Conservation (phyloP, 2,329 filamentous ascomycete genomes). For the Keithomyces neogunnii region DNA sequence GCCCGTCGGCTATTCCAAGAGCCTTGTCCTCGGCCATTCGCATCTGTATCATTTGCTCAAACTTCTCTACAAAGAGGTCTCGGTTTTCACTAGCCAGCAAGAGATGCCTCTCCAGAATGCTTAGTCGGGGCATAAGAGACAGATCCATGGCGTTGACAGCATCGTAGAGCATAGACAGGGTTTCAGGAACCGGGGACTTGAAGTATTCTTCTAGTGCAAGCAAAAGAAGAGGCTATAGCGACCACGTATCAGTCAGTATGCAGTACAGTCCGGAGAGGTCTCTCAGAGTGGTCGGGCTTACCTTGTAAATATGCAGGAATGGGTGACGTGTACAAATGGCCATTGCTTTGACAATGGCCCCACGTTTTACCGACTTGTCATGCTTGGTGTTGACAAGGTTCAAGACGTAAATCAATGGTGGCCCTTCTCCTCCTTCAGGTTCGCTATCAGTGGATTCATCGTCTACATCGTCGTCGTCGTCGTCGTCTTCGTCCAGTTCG, state of each 20-base stretch:
- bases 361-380: slow-evolving; percentile 85
- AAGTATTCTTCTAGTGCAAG: slow-evolving; percentile 96
- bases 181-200: slow-evolving; percentile 80
- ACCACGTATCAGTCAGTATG: slow-evolving; percentile 9
- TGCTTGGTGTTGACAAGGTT: slow-evolving; percentile 98
- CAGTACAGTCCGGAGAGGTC: neutral
- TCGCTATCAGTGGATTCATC: slow-evolving; percentile 51
- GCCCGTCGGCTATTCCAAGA: slow-evolving; percentile 29
- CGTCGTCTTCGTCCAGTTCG: slow-evolving; percentile 31
- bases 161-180: slow-evolving; percentile 78
- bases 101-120: slow-evolving; percentile 73
- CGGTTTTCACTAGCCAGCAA: slow-evolving; percentile 87
- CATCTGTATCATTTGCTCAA: slow-evolving; percentile 86
- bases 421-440: slow-evolving; percentile 67
- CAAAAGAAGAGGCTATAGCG: slow-evolving; percentile 66
- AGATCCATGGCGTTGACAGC: slow-evolving; percentile 96
- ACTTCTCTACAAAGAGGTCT: slow-evolving; percentile 96
- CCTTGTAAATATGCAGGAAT: slow-evolving; percentile 98
- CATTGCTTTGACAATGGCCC: slow-evolving; percentile 95
- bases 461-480: slow-evolving; percentile 41
- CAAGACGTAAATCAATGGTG: slow-evolving; percentile 90
- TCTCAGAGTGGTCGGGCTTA: slow-evolving; percentile 25
- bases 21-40: slow-evolving; percentile 59
- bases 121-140: slow-evolving; percentile 82
- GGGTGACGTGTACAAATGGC: slow-evolving; percentile 96